Percentiles rank a stretch among this genome's conserved stretches.
These are phyloP conservation scores for Taiozyma onychis DNA, from an alignment of 1,139 yeast species.

Conservation along the genomic window DNA sequence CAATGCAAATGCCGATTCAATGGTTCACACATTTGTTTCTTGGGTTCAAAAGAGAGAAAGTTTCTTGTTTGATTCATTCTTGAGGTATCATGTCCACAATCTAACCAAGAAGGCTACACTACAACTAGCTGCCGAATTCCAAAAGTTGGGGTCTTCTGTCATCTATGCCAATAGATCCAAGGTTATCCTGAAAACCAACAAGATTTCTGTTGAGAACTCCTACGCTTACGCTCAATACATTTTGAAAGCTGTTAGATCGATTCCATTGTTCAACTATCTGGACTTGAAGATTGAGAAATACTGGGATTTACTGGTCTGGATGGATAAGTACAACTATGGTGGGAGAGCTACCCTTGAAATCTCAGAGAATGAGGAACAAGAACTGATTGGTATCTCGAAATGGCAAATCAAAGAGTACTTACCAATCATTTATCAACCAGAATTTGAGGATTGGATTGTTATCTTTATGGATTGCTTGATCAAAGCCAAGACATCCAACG, in stretches of 20 bases:
- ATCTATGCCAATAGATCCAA: conserved; percentile 80
- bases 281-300: conserved; percentile 71
- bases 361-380: conserved; percentile 50
- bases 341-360: conserved; percentile 72
- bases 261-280: conserved; percentile 76
- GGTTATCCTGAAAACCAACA: conserved; percentile 66
- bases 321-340: conserved; percentile 86
- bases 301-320: conserved; percentile 93
- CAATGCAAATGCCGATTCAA: conserved; percentile 70
- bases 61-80: conserved; percentile 65
- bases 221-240: conserved; percentile 92
- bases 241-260: conserved; percentile 71
- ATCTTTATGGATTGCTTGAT: conserved; percentile 70
- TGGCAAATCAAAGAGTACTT: conserved; percentile 81
- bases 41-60: conserved; percentile 86
- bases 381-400: conserved; percentile 52
- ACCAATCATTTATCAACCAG: conserved; percentile 70
- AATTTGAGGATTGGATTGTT: conserved; percentile 83
- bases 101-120: conserved; percentile 77
- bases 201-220: conserved; percentile 77
- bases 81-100: conserved; percentile 85
- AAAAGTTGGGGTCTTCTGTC: conserved; percentile 68
- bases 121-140: conserved; percentile 78
- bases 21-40: conserved; percentile 75
- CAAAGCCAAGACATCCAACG: conserved; percentile 41